A percentile compares a stretch with the other conserved stretches of the same genome.
phyloP scores from a whole-genome alignment of 306 rosid species.

The Castanospermum australe region DNA sequence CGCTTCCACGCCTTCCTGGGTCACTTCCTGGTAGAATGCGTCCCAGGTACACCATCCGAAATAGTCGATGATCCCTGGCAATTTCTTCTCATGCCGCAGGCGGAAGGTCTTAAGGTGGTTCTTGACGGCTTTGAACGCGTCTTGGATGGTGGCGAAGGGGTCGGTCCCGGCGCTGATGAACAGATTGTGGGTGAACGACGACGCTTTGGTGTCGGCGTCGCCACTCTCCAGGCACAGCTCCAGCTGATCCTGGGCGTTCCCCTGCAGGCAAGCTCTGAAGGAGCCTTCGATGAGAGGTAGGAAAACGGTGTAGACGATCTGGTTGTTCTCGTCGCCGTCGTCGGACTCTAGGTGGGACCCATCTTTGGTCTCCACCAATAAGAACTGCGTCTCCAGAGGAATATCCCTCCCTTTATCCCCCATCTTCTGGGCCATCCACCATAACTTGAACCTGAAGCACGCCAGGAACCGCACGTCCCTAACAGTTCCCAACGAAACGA shows the following conservation, averaged over 20 bases:
- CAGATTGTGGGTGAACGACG: slow-evolving; percentile 64
- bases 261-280: slow-evolving; percentile 78
- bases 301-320: slow-evolving; percentile 66
- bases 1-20: slow-evolving; percentile 78
- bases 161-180: slow-evolving; percentile 70
- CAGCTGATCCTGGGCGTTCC: slow-evolving; percentile 51
- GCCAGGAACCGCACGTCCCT: slow-evolving; percentile 71
- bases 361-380: slow-evolving; percentile 63
- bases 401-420: slow-evolving; percentile 72
- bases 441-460: slow-evolving; percentile 84
- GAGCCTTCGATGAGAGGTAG: slow-evolving; percentile 78
- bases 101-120: slow-evolving; percentile 70
- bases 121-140: slow-evolving; percentile 58
- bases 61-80: slow-evolving; percentile 67
- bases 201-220: slow-evolving; percentile 54
- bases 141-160: slow-evolving; percentile 59
- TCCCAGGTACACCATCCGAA: slow-evolving; percentile 99
- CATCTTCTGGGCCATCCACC: slow-evolving; percentile 99
- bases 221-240: slow-evolving; percentile 93
- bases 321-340: slow-evolving; percentile 42
- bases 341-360: slow-evolving; percentile 73
- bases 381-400: slow-evolving; percentile 84
- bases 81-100: slow-evolving; percentile 75
- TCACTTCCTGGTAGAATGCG: slow-evolving; percentile 84
- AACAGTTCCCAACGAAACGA: slow-evolving; percentile 56